Evolutionary conservation across 2,329 filamentous ascomycete genomes (phyloP).

Genomic region (Aspergillus luchuensis): DNA sequence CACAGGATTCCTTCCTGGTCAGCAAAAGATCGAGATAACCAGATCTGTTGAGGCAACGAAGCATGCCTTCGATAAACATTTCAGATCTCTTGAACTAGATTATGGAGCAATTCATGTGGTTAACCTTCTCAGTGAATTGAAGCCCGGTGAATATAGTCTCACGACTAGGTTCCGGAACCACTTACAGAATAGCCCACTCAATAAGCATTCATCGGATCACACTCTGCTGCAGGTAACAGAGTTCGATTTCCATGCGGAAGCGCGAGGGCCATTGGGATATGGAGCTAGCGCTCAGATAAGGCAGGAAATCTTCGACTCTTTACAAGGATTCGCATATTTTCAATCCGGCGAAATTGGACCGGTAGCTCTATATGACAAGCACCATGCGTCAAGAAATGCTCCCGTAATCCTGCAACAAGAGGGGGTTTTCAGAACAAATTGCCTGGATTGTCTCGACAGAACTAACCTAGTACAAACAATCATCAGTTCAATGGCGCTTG

Average conservation of each 20-base stretch:
- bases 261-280: conserved; percentile 80
- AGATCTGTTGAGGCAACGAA: conserved; percentile 87
- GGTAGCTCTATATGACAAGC: conserved; percentile 40
- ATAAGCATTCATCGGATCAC: conserved; percentile 63
- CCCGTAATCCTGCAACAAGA: conserved; percentile 84
- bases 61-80: conserved; percentile 93
- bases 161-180: conserved; percentile 78
- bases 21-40: conserved; percentile 92
- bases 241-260: conserved; percentile 96
- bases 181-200: conserved; percentile 72
- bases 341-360: conserved; percentile 71
- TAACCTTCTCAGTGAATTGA: conserved; percentile 89
- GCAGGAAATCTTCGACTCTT: conserved; percentile 73
- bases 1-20: conserved; percentile 80
- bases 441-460: conserved; percentile 90
- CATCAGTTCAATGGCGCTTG: conserved; percentile 89
- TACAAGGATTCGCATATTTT: conserved; percentile 90
- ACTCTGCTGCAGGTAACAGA: conserved; percentile 78
- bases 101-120: conserved; percentile 93
- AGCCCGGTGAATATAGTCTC: conserved; percentile 81
- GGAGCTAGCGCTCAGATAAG: conserved; percentile 86
- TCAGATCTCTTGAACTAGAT: conserved; percentile 77
- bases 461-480: conserved; percentile 97
- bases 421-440: conserved; percentile 95
- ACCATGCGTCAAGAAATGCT: conserved; percentile 43